phyloP scores from a whole-genome alignment of 2,329 filamentous ascomycete species.

The Aspergillus fructus region DNA sequence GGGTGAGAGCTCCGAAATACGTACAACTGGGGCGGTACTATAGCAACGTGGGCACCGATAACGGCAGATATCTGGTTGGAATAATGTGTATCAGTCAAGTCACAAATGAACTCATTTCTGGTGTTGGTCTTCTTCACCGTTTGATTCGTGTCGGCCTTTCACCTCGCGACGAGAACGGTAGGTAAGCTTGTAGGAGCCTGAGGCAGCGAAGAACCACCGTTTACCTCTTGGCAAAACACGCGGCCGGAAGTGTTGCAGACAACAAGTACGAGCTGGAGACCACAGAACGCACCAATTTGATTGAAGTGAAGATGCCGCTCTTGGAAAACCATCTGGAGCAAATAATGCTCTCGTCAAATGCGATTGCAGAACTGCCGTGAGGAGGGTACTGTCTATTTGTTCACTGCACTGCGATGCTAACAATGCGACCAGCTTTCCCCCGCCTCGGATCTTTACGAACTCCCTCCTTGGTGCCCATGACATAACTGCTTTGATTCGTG shows the following conservation, averaged over 20 bases:
- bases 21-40: background rate
- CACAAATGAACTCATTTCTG: background rate
- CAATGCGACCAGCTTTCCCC: conserved; percentile 66
- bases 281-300: background rate
- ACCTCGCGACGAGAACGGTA: background rate
- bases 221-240: conserved; percentile 6
- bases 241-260: background rate
- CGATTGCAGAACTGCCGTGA: conserved; percentile 73
- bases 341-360: conserved; percentile 72
- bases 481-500: conserved; percentile 90
- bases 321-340: conserved; percentile 72
- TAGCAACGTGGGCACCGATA: background rate
- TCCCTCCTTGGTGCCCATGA: conserved; percentile 84
- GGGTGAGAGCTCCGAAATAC: background rate
- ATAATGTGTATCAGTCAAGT: background rate
- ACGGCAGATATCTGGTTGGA: too few relatives aligned
- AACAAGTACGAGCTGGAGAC: background rate
- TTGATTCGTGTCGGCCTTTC: background rate
- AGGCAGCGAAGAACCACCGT: conserved; percentile 9
- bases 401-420: conserved; percentile 3
- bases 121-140: background rate
- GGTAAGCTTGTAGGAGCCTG: conserved; percentile 5
- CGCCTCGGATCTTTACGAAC: conserved; percentile 93
- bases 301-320: conserved; percentile 58
- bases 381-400: conserved; percentile 23